A percentile compares a stretch with the other conserved stretches of the same genome.
phyloP scores from a whole-genome alignment of 352 stramenopile species.

The Phytophthora sansomeana region DNA sequence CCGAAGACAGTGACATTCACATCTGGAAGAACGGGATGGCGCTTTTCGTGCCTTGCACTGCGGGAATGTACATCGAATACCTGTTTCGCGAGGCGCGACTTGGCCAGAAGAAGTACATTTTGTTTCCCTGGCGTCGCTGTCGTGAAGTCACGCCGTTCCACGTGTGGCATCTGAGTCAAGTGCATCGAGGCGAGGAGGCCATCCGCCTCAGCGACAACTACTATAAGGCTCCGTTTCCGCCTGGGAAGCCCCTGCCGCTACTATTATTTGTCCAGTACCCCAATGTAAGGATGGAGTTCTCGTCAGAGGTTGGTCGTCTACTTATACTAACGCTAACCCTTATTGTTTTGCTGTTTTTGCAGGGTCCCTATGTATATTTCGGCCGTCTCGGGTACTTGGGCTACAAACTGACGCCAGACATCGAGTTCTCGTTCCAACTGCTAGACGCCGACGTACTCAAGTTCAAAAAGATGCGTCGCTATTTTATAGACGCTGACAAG shows the following conservation, averaged over 20 bases:
- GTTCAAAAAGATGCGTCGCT: slow-evolving; percentile 27
- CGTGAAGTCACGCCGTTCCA: slow-evolving; percentile 23
- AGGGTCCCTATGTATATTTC: slow-evolving; percentile 76
- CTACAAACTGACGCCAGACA: slow-evolving; percentile 29
- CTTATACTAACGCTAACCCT: slow-evolving; percentile 6
- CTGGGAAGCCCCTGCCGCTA: slow-evolving; percentile 13
- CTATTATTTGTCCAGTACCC: slow-evolving; percentile 42
- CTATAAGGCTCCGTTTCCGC: slow-evolving; percentile 8
- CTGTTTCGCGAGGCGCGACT: slow-evolving; percentile 20
- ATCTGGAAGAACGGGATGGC: slow-evolving; percentile 58
- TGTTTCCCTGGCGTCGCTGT: slow-evolving; percentile 33
- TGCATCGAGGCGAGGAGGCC: slow-evolving; percentile 31
- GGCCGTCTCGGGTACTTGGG: slow-evolving; percentile 69
- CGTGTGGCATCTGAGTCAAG: slow-evolving; percentile 19
- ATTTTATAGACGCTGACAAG: not conserved
- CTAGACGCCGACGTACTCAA: slow-evolving; percentile 50
- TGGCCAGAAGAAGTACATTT: slow-evolving; percentile 10
- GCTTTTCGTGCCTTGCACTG: slow-evolving; percentile 25
- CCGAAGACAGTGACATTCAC: slow-evolving; percentile 51
- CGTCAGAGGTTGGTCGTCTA: not conserved
- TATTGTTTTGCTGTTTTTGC: not conserved
- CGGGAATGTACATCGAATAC: slow-evolving; percentile 21
- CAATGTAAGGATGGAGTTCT: slow-evolving; percentile 16
- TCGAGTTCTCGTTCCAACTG: slow-evolving; percentile 76
- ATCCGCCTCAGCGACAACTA: slow-evolving; percentile 24